These are phyloP conservation scores for Cladophialophora carrionii DNA, from an alignment of 2,329 filamentous ascomycete genomes.

Conservation along the genomic window DNA sequence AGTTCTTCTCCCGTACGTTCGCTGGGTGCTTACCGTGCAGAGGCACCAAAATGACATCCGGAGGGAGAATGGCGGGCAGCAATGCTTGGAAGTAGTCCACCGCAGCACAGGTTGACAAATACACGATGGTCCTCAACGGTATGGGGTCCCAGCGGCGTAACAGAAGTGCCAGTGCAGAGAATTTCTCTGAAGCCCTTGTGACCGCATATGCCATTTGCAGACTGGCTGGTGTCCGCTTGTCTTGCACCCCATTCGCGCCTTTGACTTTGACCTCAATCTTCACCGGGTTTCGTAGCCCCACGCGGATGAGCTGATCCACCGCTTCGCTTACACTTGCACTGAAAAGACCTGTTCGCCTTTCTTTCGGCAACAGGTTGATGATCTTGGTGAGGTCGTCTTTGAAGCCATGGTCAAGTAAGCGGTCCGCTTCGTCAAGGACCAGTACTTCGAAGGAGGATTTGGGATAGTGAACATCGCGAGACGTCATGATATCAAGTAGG, in stretches of 20 bases:
- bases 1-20: slow-evolving; percentile 86
- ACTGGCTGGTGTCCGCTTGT: slow-evolving; percentile 84
- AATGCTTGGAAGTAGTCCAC: slow-evolving; percentile 92
- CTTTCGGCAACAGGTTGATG: slow-evolving; percentile 81
- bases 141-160: slow-evolving; percentile 69
- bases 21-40: slow-evolving; percentile 91
- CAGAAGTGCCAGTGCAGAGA: slow-evolving; percentile 72
- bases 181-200: slow-evolving; percentile 75
- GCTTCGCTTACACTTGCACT: slow-evolving; percentile 96
- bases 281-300: slow-evolving; percentile 90
- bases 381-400: slow-evolving; percentile 80
- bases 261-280: slow-evolving; percentile 94
- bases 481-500: slow-evolving; percentile 82
- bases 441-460: slow-evolving; percentile 89
- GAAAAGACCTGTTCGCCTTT: slow-evolving; percentile 89
- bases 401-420: slow-evolving; percentile 90
- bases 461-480: slow-evolving; percentile 82
- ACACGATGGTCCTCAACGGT: slow-evolving; percentile 85
- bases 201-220: slow-evolving; percentile 87
- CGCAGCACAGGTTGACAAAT: slow-evolving; percentile 88
- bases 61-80: slow-evolving; percentile 71
- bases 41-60: slow-evolving; percentile 69
- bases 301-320: slow-evolving; percentile 86
- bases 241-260: slow-evolving; percentile 71
- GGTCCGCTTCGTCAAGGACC: slow-evolving; percentile 91